A percentile compares a stretch with the other conserved stretches of the same genome.
These are phyloP conservation scores for Lenwebbia sp. DNA, from an alignment of 345 rosid genomes.

Conservation along the genomic window DNA sequence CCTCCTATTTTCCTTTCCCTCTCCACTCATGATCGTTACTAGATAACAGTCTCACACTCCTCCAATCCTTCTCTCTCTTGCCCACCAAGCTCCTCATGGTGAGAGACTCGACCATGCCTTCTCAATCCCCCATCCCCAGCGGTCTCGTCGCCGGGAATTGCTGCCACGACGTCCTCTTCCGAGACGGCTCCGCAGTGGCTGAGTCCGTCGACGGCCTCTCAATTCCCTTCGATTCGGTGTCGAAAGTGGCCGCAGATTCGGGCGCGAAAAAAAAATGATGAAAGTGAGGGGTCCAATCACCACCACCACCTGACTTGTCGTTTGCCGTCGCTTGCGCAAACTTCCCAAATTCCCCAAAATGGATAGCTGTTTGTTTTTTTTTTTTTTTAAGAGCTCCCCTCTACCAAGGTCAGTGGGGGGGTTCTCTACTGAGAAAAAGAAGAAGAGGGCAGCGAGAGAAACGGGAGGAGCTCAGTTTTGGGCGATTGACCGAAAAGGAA, in stretches of 20 bases:
- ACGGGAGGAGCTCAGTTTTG: no score
- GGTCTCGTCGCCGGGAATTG: constrained; percentile 80
- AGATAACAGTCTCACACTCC: neutral
- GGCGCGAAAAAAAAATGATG: no score
- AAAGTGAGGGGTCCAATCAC: no score
- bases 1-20: neutral
- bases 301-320: no score
- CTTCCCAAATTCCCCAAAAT: no score
- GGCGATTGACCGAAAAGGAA: no score
- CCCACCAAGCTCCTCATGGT: neutral
- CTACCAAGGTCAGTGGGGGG: no score
- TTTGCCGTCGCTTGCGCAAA: no score
- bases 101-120: constrained; percentile 1
- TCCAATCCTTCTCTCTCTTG: neutral
- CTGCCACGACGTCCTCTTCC: constrained; percentile 84
- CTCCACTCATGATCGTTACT: neutral
- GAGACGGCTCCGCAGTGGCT: constrained; percentile 36
- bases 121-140: constrained; percentile 24
- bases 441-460: no score
- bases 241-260: constrained; percentile 27
- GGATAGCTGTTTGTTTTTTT: no score
- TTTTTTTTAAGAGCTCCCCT: no score
- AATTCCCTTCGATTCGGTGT: constrained; percentile 32
- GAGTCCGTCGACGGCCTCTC: constrained; percentile 65
- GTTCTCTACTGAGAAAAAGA: no score